Percentiles rank a stretch among this genome's conserved stretches.
These are phyloP conservation scores for Misopates orontium DNA, from an alignment of 257 asterid genomes.

Conservation along the genomic window DNA sequence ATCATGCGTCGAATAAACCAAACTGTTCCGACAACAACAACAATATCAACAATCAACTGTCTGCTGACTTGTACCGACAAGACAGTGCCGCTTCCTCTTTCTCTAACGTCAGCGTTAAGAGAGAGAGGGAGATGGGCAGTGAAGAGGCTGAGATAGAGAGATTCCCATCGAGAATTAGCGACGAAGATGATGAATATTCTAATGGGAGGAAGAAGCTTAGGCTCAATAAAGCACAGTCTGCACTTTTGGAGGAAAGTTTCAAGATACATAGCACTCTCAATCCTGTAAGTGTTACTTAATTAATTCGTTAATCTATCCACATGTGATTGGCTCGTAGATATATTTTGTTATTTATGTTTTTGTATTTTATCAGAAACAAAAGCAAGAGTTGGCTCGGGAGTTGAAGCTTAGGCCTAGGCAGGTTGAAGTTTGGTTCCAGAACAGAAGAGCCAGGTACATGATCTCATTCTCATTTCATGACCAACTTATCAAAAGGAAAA, in stretches of 20 bases:
- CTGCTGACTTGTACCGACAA: slow-evolving; percentile 51
- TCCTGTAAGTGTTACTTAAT: slow-evolving; percentile 41
- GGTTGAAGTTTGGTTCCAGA: slow-evolving; percentile 98
- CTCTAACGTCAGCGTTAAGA: slow-evolving; percentile 56
- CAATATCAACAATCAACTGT: slow-evolving; percentile 18
- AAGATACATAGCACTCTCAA: slow-evolving; percentile 62
- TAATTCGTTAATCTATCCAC: background rate
- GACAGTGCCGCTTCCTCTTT: slow-evolving; percentile 66
- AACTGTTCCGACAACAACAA: background rate
- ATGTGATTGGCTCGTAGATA: background rate
- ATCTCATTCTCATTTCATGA: background rate
- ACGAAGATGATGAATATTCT: slow-evolving; percentile 58
- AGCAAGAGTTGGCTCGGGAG: slow-evolving; percentile 65
- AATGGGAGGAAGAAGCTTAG: slow-evolving; percentile 59
- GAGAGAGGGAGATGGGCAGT: slow-evolving; percentile 52
- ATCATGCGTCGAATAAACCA: slow-evolving; percentile 19
- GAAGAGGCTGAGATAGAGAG: slow-evolving; percentile 50
- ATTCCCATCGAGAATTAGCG: slow-evolving; percentile 37
- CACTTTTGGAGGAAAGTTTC: slow-evolving; percentile 61
- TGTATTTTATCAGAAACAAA: slow-evolving; percentile 59
- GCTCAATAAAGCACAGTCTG: slow-evolving; percentile 63
- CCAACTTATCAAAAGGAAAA: too few species aligned
- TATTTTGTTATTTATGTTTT: background rate
- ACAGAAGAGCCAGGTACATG: slow-evolving; percentile 86
- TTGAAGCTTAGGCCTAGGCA: slow-evolving; percentile 82